Evolutionary conservation across 1,284 basidiomycete genomes (phyloP).

Genomic region (Erythrobasidium hasegawianum): DNA sequence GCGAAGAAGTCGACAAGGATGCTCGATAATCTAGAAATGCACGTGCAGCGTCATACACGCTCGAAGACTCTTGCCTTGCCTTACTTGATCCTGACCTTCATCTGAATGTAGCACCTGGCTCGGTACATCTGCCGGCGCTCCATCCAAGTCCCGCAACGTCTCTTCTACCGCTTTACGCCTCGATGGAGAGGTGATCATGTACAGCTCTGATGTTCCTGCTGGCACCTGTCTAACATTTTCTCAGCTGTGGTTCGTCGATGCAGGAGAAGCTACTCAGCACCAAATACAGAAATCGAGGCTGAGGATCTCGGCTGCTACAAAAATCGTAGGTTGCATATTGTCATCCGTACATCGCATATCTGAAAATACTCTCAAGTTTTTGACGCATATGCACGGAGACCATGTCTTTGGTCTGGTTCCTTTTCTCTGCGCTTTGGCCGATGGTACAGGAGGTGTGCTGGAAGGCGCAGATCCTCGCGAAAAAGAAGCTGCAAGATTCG

Average conservation of each 20-base stretch:
- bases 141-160: conserved; percentile 39
- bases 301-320: conserved; percentile 59
- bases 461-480: conserved; percentile 35
- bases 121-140: conserved; percentile 42
- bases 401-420: conserved; percentile 76
- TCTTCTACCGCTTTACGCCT: conserved; percentile 39
- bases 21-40: conserved; percentile 26
- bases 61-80: background rate
- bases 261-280: conserved; percentile 80
- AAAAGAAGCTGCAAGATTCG: conserved; percentile 17
- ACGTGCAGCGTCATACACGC: background rate
- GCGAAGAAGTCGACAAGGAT: no score
- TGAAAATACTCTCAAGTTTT: no score
- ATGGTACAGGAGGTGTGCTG: conserved; percentile 35
- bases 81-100: background rate
- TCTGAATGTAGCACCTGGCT: conserved; percentile 39
- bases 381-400: conserved; percentile 89
- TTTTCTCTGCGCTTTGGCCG: conserved; percentile 57
- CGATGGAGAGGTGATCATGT: conserved; percentile 37
- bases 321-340: conserved; percentile 53
- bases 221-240: no score
- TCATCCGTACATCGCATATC: no score
- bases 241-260: conserved; percentile 66
- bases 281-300: conserved; percentile 65
- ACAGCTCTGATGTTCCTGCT: no score